Conservation (phyloP, 2,329 filamentous ascomycete species). For the Xylogone sp. region DNA sequence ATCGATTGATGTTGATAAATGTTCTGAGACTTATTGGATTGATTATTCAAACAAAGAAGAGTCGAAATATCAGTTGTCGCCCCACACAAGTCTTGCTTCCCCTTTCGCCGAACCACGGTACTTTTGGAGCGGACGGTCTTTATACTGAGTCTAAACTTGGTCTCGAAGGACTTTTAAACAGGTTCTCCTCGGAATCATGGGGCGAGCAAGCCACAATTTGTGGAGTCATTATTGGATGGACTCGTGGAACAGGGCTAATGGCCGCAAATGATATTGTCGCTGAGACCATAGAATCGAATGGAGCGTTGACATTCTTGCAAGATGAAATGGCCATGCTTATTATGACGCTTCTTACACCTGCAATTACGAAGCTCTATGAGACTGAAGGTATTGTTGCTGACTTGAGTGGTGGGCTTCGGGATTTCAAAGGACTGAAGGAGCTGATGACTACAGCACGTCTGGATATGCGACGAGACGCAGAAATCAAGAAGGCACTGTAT, state of each 20-base stretch:
- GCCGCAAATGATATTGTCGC: slow-evolving; percentile 93
- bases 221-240: slow-evolving; percentile 96
- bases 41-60: slow-evolving; percentile 84
- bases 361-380: slow-evolving; percentile 27
- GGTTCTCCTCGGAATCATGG: slow-evolving; percentile 96
- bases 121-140: slow-evolving; percentile 91
- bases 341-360: slow-evolving; percentile 29
- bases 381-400: slow-evolving; percentile 34
- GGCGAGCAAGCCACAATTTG: slow-evolving; percentile 93
- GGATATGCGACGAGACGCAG: too few relatives aligned
- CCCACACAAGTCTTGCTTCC: slow-evolving; percentile 93
- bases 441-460: too few relatives aligned
- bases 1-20: slow-evolving; percentile 97
- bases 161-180: slow-evolving; percentile 92
- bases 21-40: slow-evolving; percentile 81
- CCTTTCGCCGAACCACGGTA: slow-evolving; percentile 95
- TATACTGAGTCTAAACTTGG: slow-evolving; percentile 97
- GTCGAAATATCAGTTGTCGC: slow-evolving; percentile 82
- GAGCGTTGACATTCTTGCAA: slow-evolving; percentile 94
- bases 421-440: slow-evolving; percentile 24
- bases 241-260: slow-evolving; percentile 94
- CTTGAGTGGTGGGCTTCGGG: slow-evolving; percentile 33
- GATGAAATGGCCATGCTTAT: slow-evolving; percentile 69
- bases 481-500: too few relatives aligned
- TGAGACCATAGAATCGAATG: slow-evolving; percentile 89